These are phyloP conservation scores for Prunus armeniaca DNA, from an alignment of 306 rosid genomes.

Conservation along the genomic window DNA sequence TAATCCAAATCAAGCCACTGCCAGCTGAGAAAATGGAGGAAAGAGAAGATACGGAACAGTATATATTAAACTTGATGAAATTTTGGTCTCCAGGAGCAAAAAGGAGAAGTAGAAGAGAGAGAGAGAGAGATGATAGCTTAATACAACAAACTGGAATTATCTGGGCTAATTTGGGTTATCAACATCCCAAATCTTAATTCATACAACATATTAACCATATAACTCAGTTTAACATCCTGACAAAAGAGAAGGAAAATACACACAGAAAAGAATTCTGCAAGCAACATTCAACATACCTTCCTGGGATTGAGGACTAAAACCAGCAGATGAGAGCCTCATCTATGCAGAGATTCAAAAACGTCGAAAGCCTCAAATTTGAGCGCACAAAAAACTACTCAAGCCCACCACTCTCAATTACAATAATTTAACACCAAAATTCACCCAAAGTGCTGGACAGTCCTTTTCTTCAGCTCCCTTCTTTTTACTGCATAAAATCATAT, in stretches of 20 bases:
- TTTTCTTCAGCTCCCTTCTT: slow-evolving; percentile 27
- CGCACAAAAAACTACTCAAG: slow-evolving; percentile 30
- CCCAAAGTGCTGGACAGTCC: slow-evolving; percentile 36
- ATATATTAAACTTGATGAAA: slow-evolving; percentile 1
- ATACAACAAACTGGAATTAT: not conserved
- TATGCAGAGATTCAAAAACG: slow-evolving; percentile 21
- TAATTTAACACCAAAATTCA: slow-evolving; percentile 41
- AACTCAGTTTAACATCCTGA: slow-evolving; percentile 1
- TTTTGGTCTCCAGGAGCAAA: slow-evolving; percentile 1
- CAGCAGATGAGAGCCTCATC: slow-evolving; percentile 92
- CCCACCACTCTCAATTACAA: slow-evolving; percentile 29
- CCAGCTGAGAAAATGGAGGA: slow-evolving; percentile 9
- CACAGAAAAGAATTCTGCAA: slow-evolving; percentile 10
- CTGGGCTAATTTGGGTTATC: slow-evolving; percentile 3
- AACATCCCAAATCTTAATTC: slow-evolving; percentile 7
- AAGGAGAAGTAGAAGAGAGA: not conserved
- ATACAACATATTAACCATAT: not conserved
- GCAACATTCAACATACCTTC: slow-evolving; percentile 56
- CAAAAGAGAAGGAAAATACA: not conserved
- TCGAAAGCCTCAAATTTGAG: slow-evolving; percentile 33
- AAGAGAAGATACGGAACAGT: slow-evolving; percentile 9
- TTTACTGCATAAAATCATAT: slow-evolving; percentile 39
- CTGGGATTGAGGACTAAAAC: slow-evolving; percentile 81
- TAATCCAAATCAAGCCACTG: slow-evolving; percentile 31
- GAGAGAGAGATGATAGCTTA: slow-evolving; percentile 8